Conservation (phyloP, 345 rosid species). For the Bretschneidera sinensis region DNA sequence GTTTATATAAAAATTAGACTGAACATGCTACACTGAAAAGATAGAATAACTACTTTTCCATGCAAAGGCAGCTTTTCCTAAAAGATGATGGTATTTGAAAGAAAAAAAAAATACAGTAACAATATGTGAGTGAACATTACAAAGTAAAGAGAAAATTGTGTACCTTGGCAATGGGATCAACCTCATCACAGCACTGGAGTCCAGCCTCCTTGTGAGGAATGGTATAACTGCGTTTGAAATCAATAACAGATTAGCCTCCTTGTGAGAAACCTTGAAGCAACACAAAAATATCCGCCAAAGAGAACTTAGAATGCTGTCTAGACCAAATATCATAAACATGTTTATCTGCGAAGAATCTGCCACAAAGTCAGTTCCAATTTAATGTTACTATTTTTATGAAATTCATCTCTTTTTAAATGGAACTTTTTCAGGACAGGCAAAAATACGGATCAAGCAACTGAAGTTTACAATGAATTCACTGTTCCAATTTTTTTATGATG, state of each 20-base stretch:
- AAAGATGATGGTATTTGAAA: not conserved
- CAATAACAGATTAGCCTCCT: not conserved
- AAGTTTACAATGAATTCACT: not conserved
- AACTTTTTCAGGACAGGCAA: not conserved
- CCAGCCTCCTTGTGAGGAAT: constrained; percentile 52
- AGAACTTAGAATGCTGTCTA: not conserved
- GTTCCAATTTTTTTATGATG: no score
- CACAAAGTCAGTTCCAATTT: not conserved
- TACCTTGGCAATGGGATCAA: constrained; percentile 44
- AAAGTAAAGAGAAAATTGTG: not conserved
- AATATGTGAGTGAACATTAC: not conserved
- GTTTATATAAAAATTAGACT: not conserved
- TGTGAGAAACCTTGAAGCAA: not conserved
- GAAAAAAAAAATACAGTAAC: not conserved
- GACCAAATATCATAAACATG: no score
- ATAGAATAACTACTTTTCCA: not conserved
- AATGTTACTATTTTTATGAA: not conserved
- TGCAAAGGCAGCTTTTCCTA: not conserved
- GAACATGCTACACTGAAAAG: not conserved
- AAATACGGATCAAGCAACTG: not conserved
- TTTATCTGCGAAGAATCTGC: no score
- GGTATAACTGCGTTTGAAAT: constrained; percentile 30
- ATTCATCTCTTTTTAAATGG: not conserved
- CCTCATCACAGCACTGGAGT: constrained; percentile 37
- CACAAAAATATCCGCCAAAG: no score